Percentiles rank a stretch among this genome's conserved stretches.
Evolutionary conservation across 208 protist genomes (phyloP).

Genomic region (Angomonas ambiguus): DNA sequence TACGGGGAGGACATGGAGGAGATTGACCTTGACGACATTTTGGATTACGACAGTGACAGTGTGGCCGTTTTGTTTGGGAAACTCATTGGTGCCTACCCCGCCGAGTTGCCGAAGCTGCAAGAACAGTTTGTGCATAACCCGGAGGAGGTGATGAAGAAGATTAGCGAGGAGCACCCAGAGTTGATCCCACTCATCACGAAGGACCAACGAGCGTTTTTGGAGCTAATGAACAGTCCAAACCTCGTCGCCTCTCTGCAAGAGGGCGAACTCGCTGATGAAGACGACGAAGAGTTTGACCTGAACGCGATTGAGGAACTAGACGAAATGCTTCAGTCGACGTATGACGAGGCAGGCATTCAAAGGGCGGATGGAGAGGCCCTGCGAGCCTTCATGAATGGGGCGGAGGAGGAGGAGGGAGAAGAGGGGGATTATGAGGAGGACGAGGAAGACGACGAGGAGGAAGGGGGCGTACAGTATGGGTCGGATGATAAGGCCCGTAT

Average conservation of each 20-base stretch:
- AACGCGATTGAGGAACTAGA: not conserved
- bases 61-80: not conserved
- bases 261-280: conserved; percentile 2
- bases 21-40: conserved; percentile 8
- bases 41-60: not conserved
- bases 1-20: conserved; percentile 8
- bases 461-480: conserved; percentile 4
- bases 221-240: conserved; percentile 73
- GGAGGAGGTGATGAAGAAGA: conserved; percentile 59
- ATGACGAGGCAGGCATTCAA: conserved; percentile 1
- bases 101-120: conserved; percentile 58
- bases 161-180: conserved; percentile 57
- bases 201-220: conserved; percentile 72
- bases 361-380: not conserved
- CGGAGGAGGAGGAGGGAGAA: not conserved
- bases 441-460: conserved; percentile 25
- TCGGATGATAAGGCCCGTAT: conserved; percentile 8
- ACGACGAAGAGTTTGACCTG: conserved; percentile 8
- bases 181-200: conserved; percentile 77
- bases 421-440: conserved; percentile 20
- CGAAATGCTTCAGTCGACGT: not conserved
- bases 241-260: conserved; percentile 38
- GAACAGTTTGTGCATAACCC: conserved; percentile 71
- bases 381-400: not conserved
- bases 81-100: not conserved